A percentile compares a stretch with the other conserved stretches of the same genome.
These are phyloP conservation scores for Colletotrichum costaricense DNA, from an alignment of 2,329 filamentous ascomycete genomes.

Conservation along the genomic window DNA sequence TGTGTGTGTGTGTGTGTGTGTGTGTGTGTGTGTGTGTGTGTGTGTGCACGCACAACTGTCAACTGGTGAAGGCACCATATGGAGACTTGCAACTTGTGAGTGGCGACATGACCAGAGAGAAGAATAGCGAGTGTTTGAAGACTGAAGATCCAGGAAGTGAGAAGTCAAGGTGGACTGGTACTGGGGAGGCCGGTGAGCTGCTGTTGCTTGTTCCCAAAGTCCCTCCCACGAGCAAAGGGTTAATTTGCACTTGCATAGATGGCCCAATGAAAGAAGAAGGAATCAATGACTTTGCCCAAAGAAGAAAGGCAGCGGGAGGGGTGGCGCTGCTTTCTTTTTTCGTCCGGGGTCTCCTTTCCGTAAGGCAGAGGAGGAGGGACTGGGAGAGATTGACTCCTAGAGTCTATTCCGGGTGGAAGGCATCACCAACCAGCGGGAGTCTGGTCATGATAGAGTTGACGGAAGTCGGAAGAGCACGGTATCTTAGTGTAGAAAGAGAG, in stretches of 20 bases:
- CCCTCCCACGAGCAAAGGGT: conserved; percentile 1
- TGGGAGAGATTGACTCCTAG: background rate
- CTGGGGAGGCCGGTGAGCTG: background rate
- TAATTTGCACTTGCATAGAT: conserved; percentile 17
- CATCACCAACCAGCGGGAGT: background rate
- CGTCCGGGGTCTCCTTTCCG: conserved; percentile 29
- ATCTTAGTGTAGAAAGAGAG: background rate
- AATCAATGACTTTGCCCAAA: conserved; percentile 22
- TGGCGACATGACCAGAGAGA: conserved; percentile 11
- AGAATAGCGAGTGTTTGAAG: background rate
- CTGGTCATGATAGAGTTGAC: background rate
- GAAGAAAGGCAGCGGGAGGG: conserved; percentile 23
- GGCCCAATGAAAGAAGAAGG: conserved; percentile 11
- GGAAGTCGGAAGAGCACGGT: background rate
- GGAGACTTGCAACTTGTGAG: background rate
- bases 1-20: no score
- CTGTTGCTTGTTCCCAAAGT: conserved; percentile 14
- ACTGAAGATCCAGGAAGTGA: background rate
- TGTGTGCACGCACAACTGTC: background rate
- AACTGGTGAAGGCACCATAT: background rate
- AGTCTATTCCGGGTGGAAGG: background rate
- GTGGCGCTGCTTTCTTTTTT: conserved; percentile 27
- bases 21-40: no score
- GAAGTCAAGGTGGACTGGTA: conserved; percentile 6
- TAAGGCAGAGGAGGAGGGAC: conserved; percentile 2